Evolutionary conservation across 805 yeast species (phyloP).

Genomic region (Candida verbasci): DNA sequence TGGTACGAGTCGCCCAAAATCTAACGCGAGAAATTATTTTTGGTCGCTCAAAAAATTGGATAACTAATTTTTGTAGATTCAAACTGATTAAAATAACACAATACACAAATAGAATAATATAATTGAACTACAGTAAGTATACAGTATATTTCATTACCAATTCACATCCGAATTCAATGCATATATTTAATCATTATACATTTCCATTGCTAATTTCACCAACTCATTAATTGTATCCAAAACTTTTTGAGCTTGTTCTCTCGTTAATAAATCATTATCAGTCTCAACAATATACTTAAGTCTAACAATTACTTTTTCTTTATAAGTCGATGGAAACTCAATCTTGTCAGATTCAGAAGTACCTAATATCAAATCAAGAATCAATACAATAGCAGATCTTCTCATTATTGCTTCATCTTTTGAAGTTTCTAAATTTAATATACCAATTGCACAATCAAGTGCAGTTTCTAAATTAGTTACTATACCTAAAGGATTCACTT

Average conservation of each 20-base stretch:
- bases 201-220: constrained; percentile 12
- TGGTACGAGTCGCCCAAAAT: too few relatives aligned
- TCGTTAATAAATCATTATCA: constrained; percentile 54
- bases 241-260: constrained; percentile 49
- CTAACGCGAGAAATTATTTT: too few relatives aligned
- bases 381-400: constrained; percentile 67
- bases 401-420: constrained; percentile 55
- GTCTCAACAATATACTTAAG: constrained; percentile 43
- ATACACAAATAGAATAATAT: too few relatives aligned
- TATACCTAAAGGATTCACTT: constrained; percentile 53
- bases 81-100: too few relatives aligned
- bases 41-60: too few relatives aligned
- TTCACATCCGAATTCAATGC: too few relatives aligned
- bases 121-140: too few relatives aligned
- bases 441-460: constrained; percentile 74
- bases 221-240: constrained; percentile 21
- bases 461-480: constrained; percentile 46
- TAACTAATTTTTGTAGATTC: too few relatives aligned
- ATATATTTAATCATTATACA: constrained; percentile 3
- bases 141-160: too few relatives aligned
- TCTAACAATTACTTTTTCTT: constrained; percentile 34
- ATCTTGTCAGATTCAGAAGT: constrained; percentile 43
- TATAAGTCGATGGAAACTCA: constrained; percentile 48
- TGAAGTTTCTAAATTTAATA: constrained; percentile 53
- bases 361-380: constrained; percentile 55